These are phyloP conservation scores for Colletotrichum sp. DNA, from an alignment of 2,329 filamentous ascomycete species.

Conservation along the genomic window DNA sequence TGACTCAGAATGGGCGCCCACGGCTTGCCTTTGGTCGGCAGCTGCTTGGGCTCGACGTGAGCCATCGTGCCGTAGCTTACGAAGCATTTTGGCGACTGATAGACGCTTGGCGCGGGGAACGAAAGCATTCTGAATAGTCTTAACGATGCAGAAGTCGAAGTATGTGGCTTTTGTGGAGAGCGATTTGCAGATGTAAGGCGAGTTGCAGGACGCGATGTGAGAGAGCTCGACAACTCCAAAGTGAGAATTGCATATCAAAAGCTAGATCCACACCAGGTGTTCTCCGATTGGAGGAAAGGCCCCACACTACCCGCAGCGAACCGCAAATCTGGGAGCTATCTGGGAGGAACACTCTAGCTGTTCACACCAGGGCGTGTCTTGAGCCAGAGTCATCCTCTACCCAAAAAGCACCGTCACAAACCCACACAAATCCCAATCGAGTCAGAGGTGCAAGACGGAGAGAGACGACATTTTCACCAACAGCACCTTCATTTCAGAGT, in stretches of 20 bases:
- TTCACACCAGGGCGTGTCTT: neutral
- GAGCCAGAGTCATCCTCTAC: neutral
- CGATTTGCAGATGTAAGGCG: neutral
- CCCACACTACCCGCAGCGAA: neutral
- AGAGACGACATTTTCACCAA: neutral
- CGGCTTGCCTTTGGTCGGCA: constrained; percentile 75
- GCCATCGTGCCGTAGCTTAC: constrained; percentile 72
- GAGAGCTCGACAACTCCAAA: neutral
- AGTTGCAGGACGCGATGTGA: neutral
- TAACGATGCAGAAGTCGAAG: no score
- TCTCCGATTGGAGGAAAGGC: neutral
- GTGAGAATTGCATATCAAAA: neutral
- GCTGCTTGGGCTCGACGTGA: constrained; percentile 73
- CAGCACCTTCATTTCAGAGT: neutral
- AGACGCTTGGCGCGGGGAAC: constrained; percentile 48
- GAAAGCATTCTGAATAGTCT: constrained; percentile 40
- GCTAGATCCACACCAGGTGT: neutral
- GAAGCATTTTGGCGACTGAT: constrained; percentile 71
- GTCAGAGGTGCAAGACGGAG: neutral
- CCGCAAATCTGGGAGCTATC: neutral
- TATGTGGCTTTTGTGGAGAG: neutral
- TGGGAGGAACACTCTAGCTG: neutral
- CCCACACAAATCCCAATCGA: neutral
- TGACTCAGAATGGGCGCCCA: constrained; percentile 73
- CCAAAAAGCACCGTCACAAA: neutral